Evolutionary conservation across 176 grass and related monocot genomes (phyloP), one percentile per base, ranked within the genome.

Genomic region (Carex parvula): DNA sequence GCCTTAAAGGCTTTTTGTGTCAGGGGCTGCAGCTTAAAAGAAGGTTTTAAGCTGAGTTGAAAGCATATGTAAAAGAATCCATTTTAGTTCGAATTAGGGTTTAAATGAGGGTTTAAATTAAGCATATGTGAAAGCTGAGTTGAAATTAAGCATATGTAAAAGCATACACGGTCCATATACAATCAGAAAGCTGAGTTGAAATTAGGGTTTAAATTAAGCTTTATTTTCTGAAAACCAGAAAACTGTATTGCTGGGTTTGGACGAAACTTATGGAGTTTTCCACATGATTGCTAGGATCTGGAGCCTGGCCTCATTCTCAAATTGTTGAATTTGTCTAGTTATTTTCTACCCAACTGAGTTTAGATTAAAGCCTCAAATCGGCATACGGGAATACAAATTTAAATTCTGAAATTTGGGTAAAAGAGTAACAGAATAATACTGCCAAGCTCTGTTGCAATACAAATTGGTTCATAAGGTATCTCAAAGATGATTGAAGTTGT

Each of bases 341-440:
- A 44, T 8, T 44, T 9, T 44, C 42, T 44, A 44, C 8, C 42
- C 37, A 6, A 4, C 39, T 44, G 37, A 71, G 33, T 21, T 39
- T 71, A 46, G n/a, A 21, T 69, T 44, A 70, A 3, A 71, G 68
- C 44, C 68, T 71, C 68, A 21, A 71, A 75, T 75, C 16, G 29
- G 4, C 24, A 14, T 74, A 15, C 21, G 6, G n/a, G 0, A 26
- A 24, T 73, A 50, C 17, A 50, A 73, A 50, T 24, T 73, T 11
- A 5, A 22, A 17, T 50, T n/a, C 8, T 50, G 64, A 35, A 67
- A 67, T 35, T 67, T 8, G 64, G 64, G 64, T 66, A 33, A 67
- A 67, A 16, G 29, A 33, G 15, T 32, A 67, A 32, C 16, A 33
- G 29, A 35, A 67, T 67, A 35, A 15, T 67, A 16, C 30, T 33